Evolutionary conservation across 805 yeast species (phyloP), one percentile per base, ranked within the genome.

Genomic region (Grigorovia transvaalensis): DNA sequence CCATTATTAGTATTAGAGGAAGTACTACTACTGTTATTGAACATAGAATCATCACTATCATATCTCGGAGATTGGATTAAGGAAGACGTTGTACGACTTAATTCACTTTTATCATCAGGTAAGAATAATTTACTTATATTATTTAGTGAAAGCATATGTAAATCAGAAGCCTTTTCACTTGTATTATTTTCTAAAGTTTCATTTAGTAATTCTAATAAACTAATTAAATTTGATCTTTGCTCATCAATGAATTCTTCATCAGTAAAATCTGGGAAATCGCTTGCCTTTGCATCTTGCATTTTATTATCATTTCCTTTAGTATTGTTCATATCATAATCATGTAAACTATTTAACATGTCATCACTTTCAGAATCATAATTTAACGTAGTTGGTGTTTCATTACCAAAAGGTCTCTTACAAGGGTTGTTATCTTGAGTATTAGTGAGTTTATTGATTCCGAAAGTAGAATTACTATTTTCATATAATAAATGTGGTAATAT

Each of bases 171-270:
- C 30, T 56, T 60, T 27, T 57, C 59, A 3, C 64, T 60, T 7
- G 57, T 53, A 45, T 66, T 63, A 48, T 66, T 61, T 52, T 64
- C 67, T 41, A 67, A 53, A 40, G 70, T 61, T 51, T 66, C 68
- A 52, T 67, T 65, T 43, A 67, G 47, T 30, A 67, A 51, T 38
- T 60, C 60, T 41, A 67, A 51, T 35, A 67, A 51, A 38, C 60
- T 57, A 35, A 62, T 62, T 43, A 67, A 54, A 56, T 66, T 67
- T 41, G 60, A 47, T 50, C 59, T 61, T 51, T 64, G 64, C 40
- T 63, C 57, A 23, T 58, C 52, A 43, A 46, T 29, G 11, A 30
- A 46, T 33, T 43, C 48, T 38, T 50, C 45, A 27, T 50, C 49
- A 30, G 46, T 49, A 38, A 38, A 38, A 13, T 15, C 15, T 38